Conservation (phyloP, 2,329 filamentous ascomycete species). For the Penicillium expansum region DNA sequence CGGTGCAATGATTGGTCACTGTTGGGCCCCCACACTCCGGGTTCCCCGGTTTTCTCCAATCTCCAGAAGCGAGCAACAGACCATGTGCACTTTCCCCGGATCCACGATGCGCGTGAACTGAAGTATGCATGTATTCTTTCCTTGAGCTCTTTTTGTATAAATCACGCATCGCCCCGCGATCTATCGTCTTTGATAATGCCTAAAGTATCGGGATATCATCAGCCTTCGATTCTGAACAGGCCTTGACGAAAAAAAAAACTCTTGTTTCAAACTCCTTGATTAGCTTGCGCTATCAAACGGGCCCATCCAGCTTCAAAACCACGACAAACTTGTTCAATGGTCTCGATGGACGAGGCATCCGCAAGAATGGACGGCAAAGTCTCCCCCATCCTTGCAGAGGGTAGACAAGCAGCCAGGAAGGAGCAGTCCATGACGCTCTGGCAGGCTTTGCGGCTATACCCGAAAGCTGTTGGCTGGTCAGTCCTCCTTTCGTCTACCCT, state of each 20-base stretch:
- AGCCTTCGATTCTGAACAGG: not conserved
- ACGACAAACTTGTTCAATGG: not conserved
- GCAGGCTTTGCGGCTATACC: slow-evolving; percentile 31
- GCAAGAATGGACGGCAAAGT: slow-evolving; percentile 2
- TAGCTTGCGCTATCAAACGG: not conserved
- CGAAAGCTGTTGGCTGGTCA: slow-evolving; percentile 40
- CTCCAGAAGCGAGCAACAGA: not conserved
- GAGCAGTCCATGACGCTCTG: slow-evolving; percentile 37
- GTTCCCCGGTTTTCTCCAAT: slow-evolving; percentile 13
- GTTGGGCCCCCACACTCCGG: slow-evolving; percentile 2
- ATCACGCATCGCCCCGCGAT: not conserved
- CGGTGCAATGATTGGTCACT: slow-evolving; percentile 1
- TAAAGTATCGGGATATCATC: not conserved
- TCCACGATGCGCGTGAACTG: not conserved
- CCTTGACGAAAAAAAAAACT: no score
- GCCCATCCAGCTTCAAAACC: not conserved
- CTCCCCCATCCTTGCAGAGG: slow-evolving; percentile 14
- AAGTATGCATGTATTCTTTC: not conserved
- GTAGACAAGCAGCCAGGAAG: slow-evolving; percentile 31
- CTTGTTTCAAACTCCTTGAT: not conserved
- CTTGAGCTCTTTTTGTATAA: slow-evolving; percentile 2
- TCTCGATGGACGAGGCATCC: not conserved
- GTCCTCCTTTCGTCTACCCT: slow-evolving; percentile 37
- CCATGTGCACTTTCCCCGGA: slow-evolving; percentile 11
- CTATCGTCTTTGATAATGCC: not conserved